Conservation (phyloP, 192 early-diverging fungal genomes). For the Cladochytrium replicatum region DNA sequence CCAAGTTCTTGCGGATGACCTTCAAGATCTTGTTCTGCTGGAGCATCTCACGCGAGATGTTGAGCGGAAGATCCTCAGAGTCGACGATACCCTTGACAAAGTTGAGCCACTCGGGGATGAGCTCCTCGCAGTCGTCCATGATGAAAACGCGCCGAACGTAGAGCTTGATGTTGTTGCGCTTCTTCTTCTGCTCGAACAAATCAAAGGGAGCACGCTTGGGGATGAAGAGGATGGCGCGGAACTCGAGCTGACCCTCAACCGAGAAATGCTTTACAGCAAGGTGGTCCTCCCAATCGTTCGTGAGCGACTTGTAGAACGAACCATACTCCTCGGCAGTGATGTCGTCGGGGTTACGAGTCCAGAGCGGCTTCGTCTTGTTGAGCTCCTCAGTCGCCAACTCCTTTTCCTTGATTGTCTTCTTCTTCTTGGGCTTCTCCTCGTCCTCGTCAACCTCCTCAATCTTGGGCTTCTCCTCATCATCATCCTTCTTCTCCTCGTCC, state of each 20-base stretch:
- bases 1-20: slow-evolving; percentile 98
- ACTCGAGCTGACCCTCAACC: slow-evolving; percentile 98
- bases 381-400: slow-evolving; percentile 57
- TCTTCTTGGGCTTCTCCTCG: slow-evolving; percentile 36
- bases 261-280: slow-evolving; percentile 98
- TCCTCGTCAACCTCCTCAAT: slow-evolving; percentile 59
- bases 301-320: slow-evolving; percentile 95
- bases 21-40: slow-evolving; percentile 99
- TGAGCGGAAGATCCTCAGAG: slow-evolving; percentile 99
- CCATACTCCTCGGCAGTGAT: slow-evolving; percentile 95
- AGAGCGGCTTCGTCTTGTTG: slow-evolving; percentile 88
- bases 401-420: slow-evolving; percentile 67
- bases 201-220: slow-evolving; percentile 96
- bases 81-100: slow-evolving; percentile 99
- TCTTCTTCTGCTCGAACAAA: slow-evolving; percentile 97
- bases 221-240: slow-evolving; percentile 96
- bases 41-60: slow-evolving; percentile 99
- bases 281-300: slow-evolving; percentile 99
- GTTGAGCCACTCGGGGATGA: slow-evolving; percentile 98
- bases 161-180: slow-evolving; percentile 99
- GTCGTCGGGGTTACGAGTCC: slow-evolving; percentile 98
- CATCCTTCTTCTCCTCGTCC: slow-evolving; percentile 57
- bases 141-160: slow-evolving; percentile 99
- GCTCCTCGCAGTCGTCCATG: slow-evolving; percentile 99
- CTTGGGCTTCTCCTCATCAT: slow-evolving; percentile 54